Evolutionary conservation across 139 green algal genomes (phyloP).

Genomic region (Chlamydomonas schloesseri): DNA sequence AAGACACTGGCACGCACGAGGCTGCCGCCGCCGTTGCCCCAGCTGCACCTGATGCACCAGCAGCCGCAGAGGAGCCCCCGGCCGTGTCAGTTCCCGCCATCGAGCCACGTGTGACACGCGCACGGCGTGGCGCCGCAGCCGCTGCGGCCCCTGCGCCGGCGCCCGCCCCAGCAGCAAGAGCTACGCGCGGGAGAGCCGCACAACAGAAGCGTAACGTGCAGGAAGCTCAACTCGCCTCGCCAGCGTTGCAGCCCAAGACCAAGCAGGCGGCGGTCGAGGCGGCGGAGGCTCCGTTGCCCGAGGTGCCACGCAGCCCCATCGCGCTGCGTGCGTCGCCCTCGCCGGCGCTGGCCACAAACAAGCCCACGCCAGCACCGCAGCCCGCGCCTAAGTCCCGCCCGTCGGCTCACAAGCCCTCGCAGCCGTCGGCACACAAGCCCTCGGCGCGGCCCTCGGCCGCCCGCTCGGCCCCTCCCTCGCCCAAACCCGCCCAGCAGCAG

Average conservation of each 20-base stretch:
- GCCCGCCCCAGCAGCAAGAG: background rate
- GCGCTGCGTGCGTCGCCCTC: no score
- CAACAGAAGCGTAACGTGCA: conserved; percentile 2
- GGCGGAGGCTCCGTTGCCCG: no score
- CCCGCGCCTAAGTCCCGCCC: no score
- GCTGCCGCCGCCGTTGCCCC: no score
- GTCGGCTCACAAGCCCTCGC: background rate
- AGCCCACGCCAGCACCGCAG: background rate
- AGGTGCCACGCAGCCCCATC: no score
- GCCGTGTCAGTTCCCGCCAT: no score
- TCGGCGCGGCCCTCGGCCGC: background rate
- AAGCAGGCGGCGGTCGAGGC: background rate
- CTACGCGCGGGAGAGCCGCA: background rate
- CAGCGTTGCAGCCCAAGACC: conserved; percentile 15
- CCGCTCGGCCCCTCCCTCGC: no score
- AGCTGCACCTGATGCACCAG: no score
- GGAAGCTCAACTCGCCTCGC: conserved; percentile 19
- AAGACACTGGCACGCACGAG: background rate
- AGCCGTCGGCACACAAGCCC: background rate
- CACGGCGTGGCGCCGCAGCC: background rate
- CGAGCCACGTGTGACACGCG: conserved; percentile 6
- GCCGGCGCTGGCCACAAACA: no score
- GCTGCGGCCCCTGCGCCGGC: background rate
- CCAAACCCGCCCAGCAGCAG: background rate
- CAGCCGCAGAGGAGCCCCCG: background rate